Conservation (phyloP, 345 rosid species). For the Lepidium africanum region DNA sequence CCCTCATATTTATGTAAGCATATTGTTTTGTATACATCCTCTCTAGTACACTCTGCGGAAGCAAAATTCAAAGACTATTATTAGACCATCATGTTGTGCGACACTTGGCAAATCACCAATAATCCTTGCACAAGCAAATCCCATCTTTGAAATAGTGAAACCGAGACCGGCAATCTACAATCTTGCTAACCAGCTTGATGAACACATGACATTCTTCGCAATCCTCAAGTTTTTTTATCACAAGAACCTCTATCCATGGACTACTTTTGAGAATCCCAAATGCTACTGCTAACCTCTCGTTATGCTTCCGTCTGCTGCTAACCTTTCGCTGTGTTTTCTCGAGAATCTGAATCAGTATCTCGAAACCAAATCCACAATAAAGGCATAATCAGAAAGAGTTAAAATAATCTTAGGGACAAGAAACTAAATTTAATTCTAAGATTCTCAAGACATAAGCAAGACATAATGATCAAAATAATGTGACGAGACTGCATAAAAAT, state of each 20-base stretch:
- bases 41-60: not conserved
- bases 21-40: not conserved
- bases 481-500: no score
- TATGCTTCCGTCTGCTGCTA: conserved; percentile 40
- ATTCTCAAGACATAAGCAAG: no score
- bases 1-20: not conserved
- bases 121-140: conserved; percentile 70
- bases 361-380: no score
- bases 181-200: conserved; percentile 68
- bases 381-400: no score
- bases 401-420: no score
- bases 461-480: no score
- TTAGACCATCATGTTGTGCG: not conserved
- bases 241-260: conserved; percentile 55
- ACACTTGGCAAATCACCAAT: conserved; percentile 43
- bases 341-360: no score
- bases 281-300: conserved; percentile 77
- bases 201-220: conserved; percentile 82
- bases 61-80: not conserved
- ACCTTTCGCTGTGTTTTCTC: no score
- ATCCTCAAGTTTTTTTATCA: conserved; percentile 76
- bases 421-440: no score
- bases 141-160: conserved; percentile 78
- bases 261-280: conserved; percentile 52
- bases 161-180: conserved; percentile 50